Conservation (phyloP, 2,329 filamentous ascomycete genomes). For the Talaromyces amestolkiae region DNA sequence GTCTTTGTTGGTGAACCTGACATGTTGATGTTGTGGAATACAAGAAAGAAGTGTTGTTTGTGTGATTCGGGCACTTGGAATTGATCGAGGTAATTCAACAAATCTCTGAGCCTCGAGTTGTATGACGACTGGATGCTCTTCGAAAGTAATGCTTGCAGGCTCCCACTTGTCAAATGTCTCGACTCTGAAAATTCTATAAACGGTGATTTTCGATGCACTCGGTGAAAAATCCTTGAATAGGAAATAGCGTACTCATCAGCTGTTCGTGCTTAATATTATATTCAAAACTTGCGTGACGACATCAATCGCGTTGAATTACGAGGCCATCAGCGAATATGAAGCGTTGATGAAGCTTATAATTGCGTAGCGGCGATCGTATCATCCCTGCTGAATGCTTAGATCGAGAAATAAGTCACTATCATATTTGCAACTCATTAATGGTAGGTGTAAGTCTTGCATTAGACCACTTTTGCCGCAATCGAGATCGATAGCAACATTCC, state of each 20-base stretch:
- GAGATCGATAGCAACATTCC: not conserved
- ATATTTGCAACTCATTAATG: not conserved
- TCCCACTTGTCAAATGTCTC: not conserved
- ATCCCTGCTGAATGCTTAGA: not conserved
- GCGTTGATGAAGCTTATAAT: not conserved
- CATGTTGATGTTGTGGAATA: not conserved
- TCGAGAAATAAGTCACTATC: not conserved
- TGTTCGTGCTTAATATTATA: not conserved
- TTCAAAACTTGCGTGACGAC: not conserved
- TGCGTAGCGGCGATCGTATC: not conserved
- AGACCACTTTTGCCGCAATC: not conserved
- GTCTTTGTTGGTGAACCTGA: not conserved
- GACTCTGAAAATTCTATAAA: not conserved
- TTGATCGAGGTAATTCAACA: not conserved
- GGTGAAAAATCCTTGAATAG: not conserved
- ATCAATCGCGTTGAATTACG: not conserved
- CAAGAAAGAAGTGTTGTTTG: not conserved
- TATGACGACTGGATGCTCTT: not conserved
- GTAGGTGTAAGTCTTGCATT: not conserved
- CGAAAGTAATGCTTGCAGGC: not conserved
- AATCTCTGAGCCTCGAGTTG: not conserved
- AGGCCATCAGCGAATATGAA: not conserved
- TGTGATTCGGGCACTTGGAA: not conserved
- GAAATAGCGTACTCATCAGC: not conserved
- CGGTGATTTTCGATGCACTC: not conserved